These are phyloP conservation scores for Penicillium sp. DNA, from an alignment of 2,329 filamentous ascomycete genomes.

Conservation along the genomic window DNA sequence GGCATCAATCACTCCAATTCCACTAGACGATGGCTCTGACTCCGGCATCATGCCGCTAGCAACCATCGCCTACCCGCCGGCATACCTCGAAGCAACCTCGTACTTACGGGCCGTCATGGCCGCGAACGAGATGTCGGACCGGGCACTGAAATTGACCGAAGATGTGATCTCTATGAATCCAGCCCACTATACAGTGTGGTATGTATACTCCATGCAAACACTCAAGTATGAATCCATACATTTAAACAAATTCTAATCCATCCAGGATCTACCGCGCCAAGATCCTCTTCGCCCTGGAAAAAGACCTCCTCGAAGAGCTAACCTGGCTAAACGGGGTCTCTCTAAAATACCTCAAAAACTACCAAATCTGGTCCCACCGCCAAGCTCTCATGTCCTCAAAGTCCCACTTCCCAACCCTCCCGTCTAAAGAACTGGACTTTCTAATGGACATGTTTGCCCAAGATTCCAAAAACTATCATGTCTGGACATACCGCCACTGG, in stretches of 20 bases:
- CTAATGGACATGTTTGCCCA: conserved; percentile 71
- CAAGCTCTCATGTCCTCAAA: conserved; percentile 49
- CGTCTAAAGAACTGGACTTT: conserved; percentile 65
- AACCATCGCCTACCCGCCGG: conserved; percentile 82
- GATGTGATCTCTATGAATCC: conserved; percentile 90
- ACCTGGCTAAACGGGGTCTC: conserved; percentile 81
- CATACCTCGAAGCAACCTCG: conserved; percentile 86
- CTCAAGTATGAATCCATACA: too few species aligned
- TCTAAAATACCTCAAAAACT: conserved; percentile 85
- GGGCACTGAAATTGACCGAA: conserved; percentile 75
- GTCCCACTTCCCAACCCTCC: conserved; percentile 49
- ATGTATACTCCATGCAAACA: conserved; percentile 15
- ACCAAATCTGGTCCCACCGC: conserved; percentile 84
- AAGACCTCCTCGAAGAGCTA: conserved; percentile 65
- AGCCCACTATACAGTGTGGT: conserved; percentile 97
- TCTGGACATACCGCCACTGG: conserved; percentile 91
- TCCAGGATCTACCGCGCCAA: conserved; percentile 75
- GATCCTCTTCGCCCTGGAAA: conserved; percentile 62
- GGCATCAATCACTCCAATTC: conserved; percentile 78
- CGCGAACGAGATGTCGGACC: conserved; percentile 70
- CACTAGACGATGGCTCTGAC: conserved; percentile 68
- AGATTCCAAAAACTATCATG: conserved; percentile 97
- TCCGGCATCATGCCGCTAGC: conserved; percentile 61
- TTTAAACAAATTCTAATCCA: too few species aligned
- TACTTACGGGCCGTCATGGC: conserved; percentile 95